phyloP scores from a whole-genome alignment of 495 filamentous ascomycete genomes.

The Neurospora sublineolata region DNA sequence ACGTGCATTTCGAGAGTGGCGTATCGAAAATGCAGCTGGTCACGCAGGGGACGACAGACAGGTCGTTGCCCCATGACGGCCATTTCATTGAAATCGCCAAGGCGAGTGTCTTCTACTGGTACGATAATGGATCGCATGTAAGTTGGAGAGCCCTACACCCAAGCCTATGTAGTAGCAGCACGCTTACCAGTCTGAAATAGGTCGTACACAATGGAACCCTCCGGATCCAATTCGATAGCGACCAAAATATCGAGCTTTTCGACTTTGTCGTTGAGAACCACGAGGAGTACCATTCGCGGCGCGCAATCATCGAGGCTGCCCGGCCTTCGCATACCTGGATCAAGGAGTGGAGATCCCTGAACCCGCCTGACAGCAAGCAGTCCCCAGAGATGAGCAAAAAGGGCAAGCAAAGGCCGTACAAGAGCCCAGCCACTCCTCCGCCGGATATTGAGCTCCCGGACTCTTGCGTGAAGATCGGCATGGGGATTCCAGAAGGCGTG shows the following conservation, averaged over 20 bases:
- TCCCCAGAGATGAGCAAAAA: conserved; percentile 68
- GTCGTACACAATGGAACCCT: conserved; percentile 52
- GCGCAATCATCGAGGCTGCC: conserved; percentile 40
- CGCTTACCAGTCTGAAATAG: conserved; percentile 28
- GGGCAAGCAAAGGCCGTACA: conserved; percentile 40
- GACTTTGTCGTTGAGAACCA: conserved; percentile 53
- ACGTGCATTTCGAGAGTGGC: conserved; percentile 73
- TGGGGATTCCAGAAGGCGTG: conserved; percentile 49
- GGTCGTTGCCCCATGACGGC: conserved; percentile 44
- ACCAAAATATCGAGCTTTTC: conserved; percentile 62
- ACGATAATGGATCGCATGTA: conserved; percentile 59
- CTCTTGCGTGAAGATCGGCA: conserved; percentile 47
- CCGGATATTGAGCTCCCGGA: conserved; percentile 49
- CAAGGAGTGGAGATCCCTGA: conserved; percentile 43
- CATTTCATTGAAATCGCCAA: conserved; percentile 52
- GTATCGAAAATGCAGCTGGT: conserved; percentile 70
- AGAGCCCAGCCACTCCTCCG: conserved; percentile 38
- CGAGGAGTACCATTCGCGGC: conserved; percentile 58
- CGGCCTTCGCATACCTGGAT: conserved; percentile 42
- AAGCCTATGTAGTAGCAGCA: background rate
- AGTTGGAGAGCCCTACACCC: conserved; percentile 11
- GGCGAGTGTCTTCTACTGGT: conserved; percentile 62
- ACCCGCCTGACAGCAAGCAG: conserved; percentile 48
- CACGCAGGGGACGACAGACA: conserved; percentile 45
- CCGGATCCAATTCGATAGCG: conserved; percentile 52